phyloP scores from a whole-genome alignment of 2,329 filamentous ascomycete species.

The Cladophialophora carrionii region DNA sequence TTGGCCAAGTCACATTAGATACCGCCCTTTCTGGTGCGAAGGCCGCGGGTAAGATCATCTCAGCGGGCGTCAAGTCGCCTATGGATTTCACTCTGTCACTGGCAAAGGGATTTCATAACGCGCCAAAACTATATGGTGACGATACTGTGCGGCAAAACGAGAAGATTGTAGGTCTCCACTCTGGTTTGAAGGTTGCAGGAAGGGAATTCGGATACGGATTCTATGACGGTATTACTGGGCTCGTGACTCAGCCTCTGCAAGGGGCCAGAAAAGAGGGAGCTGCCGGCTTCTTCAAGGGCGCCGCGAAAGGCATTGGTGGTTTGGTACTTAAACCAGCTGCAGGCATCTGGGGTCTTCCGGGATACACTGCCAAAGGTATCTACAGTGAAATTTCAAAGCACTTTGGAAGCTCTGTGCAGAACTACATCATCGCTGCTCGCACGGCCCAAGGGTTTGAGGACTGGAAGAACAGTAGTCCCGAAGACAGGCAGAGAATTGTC shows the following conservation, averaged over 20 bases:
- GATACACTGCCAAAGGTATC: constrained; percentile 80
- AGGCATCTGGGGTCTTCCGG: constrained; percentile 74
- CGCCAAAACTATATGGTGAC: constrained; percentile 82
- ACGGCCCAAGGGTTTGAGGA: constrained; percentile 76
- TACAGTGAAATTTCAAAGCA: constrained; percentile 74
- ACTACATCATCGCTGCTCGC: constrained; percentile 77
- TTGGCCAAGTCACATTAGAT: constrained; percentile 54
- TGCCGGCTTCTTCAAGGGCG: constrained; percentile 72
- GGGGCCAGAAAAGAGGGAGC: constrained; percentile 68
- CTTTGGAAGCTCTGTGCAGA: constrained; percentile 71
- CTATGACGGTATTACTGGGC: constrained; percentile 78
- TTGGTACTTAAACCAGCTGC: constrained; percentile 80
- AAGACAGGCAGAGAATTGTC: constrained; percentile 68
- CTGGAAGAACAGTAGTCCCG: constrained; percentile 55
- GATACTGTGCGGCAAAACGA: constrained; percentile 76
- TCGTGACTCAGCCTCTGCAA: constrained; percentile 75
- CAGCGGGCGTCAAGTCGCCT: constrained; percentile 75
- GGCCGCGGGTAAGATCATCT: constrained; percentile 71
- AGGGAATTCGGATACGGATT: constrained; percentile 78
- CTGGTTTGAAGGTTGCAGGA: constrained; percentile 75
- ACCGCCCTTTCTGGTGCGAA: constrained; percentile 67
- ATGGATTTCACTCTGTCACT: constrained; percentile 83
- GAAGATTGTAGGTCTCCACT: constrained; percentile 75
- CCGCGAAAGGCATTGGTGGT: constrained; percentile 82
- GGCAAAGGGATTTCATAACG: constrained; percentile 85